Base-by-base conservation (phyloP, 345 rosid genomes). In the Kernera saxatilis region DNA sequence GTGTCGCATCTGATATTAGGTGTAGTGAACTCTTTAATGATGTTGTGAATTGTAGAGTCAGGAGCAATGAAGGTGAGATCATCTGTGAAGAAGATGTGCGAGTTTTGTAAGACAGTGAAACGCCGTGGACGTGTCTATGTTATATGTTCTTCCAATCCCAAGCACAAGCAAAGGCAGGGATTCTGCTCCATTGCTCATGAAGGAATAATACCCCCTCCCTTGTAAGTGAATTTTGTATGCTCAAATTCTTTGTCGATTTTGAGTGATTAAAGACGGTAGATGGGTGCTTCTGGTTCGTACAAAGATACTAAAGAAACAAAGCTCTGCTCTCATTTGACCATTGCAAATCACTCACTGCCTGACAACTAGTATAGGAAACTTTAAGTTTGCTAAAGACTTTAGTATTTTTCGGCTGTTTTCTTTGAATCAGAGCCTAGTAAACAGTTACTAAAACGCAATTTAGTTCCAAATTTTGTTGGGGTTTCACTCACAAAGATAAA, bases 41-140 rank as follows among this genome's bases (percentile, higher is more conserved):
- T 51, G 32, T 59, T 53, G 32, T 33, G 45, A 19, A n/a, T n/a
- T 11, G 45, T 19, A 56, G 77, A 21, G 65, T 50, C 74, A 82
- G 84, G 48, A 70, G 32, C 75, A 36, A 85, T 83, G 99, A 94
- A 94, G 96, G 96, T 91, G 58, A 80, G 98, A 22, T 88, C 98
- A 12, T 94, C 96, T 5, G 93, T 91, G 84, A 94, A 94, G 85
- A 94, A 91, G 86, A 78, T 91, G 96, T 89, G 98, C 58, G 96
- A 94, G 80, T 94, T 88, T 51, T 94, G 98, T 71, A 86, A 76
- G 78, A 87, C 91, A 6, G 81, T 91, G 58, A 91, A 91, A 74
- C 95, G 96, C 7, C 89, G 96, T 19, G 97, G 99, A 50, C 90
- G 93, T 35, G 89, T 91, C 0, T 89, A 84, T 59, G 88, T 91